These are phyloP conservation scores for Solanum tarapatanum DNA, from an alignment of 257 asterid species.

Conservation along the genomic window DNA sequence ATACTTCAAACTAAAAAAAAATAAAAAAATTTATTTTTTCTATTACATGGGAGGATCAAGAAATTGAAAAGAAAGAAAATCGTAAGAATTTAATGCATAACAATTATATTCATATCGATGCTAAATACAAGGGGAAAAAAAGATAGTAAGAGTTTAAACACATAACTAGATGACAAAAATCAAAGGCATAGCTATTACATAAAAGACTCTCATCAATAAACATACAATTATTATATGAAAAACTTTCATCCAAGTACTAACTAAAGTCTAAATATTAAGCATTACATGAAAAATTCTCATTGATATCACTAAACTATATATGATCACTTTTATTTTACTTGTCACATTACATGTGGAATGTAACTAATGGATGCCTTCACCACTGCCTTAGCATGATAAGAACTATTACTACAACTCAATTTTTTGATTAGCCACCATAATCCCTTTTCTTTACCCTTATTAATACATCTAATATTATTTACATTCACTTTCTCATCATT, in stretches of 20 bases:
- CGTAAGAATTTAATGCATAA: neutral
- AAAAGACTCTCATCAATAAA: neutral
- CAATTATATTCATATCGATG: neutral
- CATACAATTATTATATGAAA: neutral
- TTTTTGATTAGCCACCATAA: neutral
- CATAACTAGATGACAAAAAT: neutral
- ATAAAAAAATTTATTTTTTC: neutral
- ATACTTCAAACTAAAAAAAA: neutral
- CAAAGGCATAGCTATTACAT: too few species aligned
- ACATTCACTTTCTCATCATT: neutral
- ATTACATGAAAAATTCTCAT: neutral
- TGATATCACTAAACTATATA: neutral
- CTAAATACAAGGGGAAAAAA: neutral
- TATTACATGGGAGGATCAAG: neutral
- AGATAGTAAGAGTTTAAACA: neutral
- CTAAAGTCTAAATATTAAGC: neutral
- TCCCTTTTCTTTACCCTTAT: neutral
- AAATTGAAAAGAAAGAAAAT: neutral
- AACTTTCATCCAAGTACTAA: rapidly evolving
- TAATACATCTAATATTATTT: neutral
- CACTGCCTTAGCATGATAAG: neutral
- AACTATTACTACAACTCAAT: neutral
- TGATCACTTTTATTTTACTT: neutral
- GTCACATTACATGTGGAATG: neutral
- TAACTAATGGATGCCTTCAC: neutral